Base-by-base conservation (phyloP, 2,329 filamentous ascomycete genomes). In the Spiromastix sp. region DNA sequence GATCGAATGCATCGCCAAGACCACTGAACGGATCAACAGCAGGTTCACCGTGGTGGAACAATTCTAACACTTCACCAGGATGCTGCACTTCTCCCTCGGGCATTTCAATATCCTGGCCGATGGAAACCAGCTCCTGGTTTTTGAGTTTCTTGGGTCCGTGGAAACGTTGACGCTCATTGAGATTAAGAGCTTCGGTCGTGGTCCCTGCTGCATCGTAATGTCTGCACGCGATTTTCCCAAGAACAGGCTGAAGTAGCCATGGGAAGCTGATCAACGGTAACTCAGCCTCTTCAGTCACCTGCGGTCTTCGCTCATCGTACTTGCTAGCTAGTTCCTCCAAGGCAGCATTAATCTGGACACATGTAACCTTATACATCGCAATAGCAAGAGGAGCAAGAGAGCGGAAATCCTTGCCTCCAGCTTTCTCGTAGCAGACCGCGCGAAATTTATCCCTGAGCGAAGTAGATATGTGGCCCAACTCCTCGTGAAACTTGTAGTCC, bases 211-310 rank as follows among this genome's bases (percentile, higher is more conserved):
- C 34, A 11, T 57, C 51, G 35, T 46, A 56, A 19, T 49, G 47
- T 2, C 56, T 57, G 17, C 61, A 74, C 1, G 81, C 82, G 47
- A 93, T 77, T 31, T 70, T 69, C 1, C 81, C 79, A 3, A 93
- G 66, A 40, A 85, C 72, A 29, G 71, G 69, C 9, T 77, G 69
- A 44, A 96, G 93, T 2, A 96, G 65, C 91, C 91, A 98, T 0
- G 91, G 89, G 48, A 95, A 96, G 40, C 81, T 91, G 48, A 95
- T 91, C 6, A 96, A 64, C 0, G 91, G 89, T 68, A 86, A 80
- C 2, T 64, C 61, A 6, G 42, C 39, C 25, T 26, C 42, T 3
- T 39, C 40, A 2, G 39, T 44, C 15, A 39, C 25, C 16, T 33
- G 41, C 17, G 39, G 37, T 7, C 39, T 30, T 4, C 34, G 33